Evolutionary conservation across 2,329 filamentous ascomycete species (phyloP), one percentile per base, ranked within the genome.

Genomic region (Penicillium verrucosum): DNA sequence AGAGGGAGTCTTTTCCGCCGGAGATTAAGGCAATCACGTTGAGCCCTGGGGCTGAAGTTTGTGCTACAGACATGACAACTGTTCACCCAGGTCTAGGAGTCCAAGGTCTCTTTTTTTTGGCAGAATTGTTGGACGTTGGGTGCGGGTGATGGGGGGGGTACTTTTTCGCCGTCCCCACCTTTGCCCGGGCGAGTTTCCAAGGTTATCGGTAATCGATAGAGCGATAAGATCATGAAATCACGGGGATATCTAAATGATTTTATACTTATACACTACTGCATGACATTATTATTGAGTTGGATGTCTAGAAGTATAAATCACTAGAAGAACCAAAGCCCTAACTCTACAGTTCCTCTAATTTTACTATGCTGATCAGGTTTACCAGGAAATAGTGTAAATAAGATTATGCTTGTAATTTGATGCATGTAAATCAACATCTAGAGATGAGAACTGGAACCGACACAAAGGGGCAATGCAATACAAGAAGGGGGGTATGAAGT

Each of bases 1-100:
- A 97, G 74, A 99, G 88, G 63, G 93, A 97, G 78, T 99, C 94
- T 77, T 99, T 99, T 63, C 94, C 94, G 58, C 94, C 94, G 21
- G 94, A 99, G 62, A 99, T 88, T 60, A 99, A 81, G 48, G 90
- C 93, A 65, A 99, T 92, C 61, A 97, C 92, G 65, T 92, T 88
- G 8, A 84, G 71, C 29, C 68, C 60, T 40, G 59, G 42, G 21
- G 58, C 30, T 54, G 54, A 50, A 14, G 36, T 42, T 41, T 21
- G 46, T 79, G 76, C 40, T 49, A 71, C 64, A 25, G 40, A 54
- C 76, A 66, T 78, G 8, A 16, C 49, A 29, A 32, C 29, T 46
- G 10, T 45, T 30, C 3, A 21, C 12, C 27, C 16, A 25, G 27
- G 37, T 51, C 21, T 51, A 12, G 9, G 12, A 44, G 29, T 51